Evolutionary conservation across 2,329 filamentous ascomycete species (phyloP).

Genomic region (Trichoderma harzianum): DNA sequence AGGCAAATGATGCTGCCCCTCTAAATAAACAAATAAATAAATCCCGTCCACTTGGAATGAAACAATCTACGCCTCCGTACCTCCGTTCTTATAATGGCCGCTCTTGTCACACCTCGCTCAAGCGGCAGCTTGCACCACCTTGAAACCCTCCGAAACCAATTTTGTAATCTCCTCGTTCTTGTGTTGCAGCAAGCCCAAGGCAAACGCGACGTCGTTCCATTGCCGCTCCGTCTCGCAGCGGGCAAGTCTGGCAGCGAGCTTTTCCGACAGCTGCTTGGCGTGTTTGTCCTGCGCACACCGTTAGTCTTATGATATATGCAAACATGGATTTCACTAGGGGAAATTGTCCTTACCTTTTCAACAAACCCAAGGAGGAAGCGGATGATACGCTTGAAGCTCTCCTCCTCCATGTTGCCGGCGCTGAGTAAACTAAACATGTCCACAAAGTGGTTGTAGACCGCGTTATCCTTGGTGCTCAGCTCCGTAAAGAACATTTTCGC

Average conservation of each 20-base stretch:
- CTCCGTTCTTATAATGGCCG: not conserved
- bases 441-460: conserved; percentile 98
- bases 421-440: conserved; percentile 97
- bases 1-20: not conserved
- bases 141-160: conserved; percentile 71
- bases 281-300: conserved; percentile 76
- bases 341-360: conserved; percentile 70
- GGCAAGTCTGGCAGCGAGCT: conserved; percentile 79
- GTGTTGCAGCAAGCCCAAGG: conserved; percentile 82
- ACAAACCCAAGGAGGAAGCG: conserved; percentile 94
- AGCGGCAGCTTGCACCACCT: conserved; percentile 61
- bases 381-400: conserved; percentile 80
- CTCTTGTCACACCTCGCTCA: conserved; percentile 38
- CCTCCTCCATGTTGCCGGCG: conserved; percentile 79
- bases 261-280: conserved; percentile 87
- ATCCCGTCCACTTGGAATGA: not conserved
- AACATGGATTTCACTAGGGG: not conserved
- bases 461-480: conserved; percentile 95
- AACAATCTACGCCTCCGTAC: not conserved
- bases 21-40: conserved; percentile 1
- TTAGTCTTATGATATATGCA: not conserved
- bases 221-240: conserved; percentile 90
- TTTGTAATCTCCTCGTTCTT: conserved; percentile 89
- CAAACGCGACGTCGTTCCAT: conserved; percentile 97
- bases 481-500: conserved; percentile 98